Evolutionary conservation across 164 flowering plant species (phyloP).

Genomic region (Protea cynaroides): DNA sequence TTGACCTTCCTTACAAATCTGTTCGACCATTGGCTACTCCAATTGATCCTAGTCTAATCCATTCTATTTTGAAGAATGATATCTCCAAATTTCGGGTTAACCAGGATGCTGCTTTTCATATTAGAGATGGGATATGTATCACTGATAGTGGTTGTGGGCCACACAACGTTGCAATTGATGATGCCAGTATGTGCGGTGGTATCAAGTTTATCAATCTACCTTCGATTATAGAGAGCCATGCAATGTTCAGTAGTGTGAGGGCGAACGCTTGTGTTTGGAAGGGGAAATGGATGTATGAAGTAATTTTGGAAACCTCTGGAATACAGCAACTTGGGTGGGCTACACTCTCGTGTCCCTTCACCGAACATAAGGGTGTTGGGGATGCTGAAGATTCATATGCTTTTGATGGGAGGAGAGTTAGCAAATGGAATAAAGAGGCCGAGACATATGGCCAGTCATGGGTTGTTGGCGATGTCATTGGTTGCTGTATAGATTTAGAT

Average conservation of each 20-base stretch:
- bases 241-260: constrained; percentile 81
- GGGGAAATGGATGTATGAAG: constrained; percentile 99
- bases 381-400: constrained; percentile 97
- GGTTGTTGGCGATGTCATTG: constrained; percentile 95
- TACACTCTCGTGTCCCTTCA: constrained; percentile 68
- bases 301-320: constrained; percentile 75
- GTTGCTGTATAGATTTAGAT: constrained; percentile 91
- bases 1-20: constrained; percentile 70
- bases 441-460: constrained; percentile 84
- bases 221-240: constrained; percentile 66
- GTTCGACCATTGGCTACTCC: constrained; percentile 32
- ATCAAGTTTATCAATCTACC: constrained; percentile 47
- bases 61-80: constrained; percentile 41
- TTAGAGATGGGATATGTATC: constrained; percentile 52
- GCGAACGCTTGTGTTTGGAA: constrained; percentile 84
- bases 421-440: constrained; percentile 79
- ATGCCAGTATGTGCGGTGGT: constrained; percentile 73
- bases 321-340: constrained; percentile 97
- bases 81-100: constrained; percentile 19
- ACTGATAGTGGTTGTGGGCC: constrained; percentile 27
- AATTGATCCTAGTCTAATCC: constrained; percentile 33
- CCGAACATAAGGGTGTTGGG: constrained; percentile 84
- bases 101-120: constrained; percentile 2
- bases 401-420: constrained; percentile 84
- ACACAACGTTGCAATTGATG: constrained; percentile 45